Conservation (phyloP, 352 stramenopile species). For the Pythium myriotylum region DNA sequence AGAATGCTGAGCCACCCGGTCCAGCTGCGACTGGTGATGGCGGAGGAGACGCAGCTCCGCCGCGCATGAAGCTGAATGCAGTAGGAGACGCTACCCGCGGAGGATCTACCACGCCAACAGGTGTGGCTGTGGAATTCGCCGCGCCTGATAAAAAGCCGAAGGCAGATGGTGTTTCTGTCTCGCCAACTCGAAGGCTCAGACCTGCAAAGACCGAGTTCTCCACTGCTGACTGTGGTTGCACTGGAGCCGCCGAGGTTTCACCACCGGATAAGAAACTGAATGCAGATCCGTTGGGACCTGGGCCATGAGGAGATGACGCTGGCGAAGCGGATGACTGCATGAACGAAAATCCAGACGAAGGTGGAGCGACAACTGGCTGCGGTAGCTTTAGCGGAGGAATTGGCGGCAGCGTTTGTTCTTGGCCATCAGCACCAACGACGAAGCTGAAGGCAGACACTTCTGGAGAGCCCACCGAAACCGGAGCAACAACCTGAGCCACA, state of each 20-base stretch:
- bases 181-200: conserved; percentile 42
- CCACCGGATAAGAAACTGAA: conserved; percentile 29
- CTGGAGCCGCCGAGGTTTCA: not conserved
- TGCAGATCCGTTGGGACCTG: conserved; percentile 19
- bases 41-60: conserved; percentile 30
- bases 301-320: conserved; percentile 18
- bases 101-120: conserved; percentile 32
- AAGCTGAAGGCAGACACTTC: conserved; percentile 57
- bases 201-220: conserved; percentile 55
- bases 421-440: conserved; percentile 29
- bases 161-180: conserved; percentile 40
- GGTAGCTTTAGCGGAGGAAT: conserved; percentile 17
- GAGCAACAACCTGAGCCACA: not conserved
- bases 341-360: conserved; percentile 27
- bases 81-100: conserved; percentile 52
- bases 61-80: conserved; percentile 61
- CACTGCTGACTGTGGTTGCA: not conserved
- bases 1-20: conserved; percentile 25
- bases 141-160: conserved; percentile 58
- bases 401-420: not conserved
- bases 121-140: conserved; percentile 13
- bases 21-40: conserved; percentile 19
- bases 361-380: not conserved
- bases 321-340: conserved; percentile 21
- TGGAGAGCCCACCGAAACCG: conserved; percentile 24